A percentile compares a stretch with the other conserved stretches of the same genome.
Conservation (phyloP, 495 filamentous ascomycete genomes). For the Hyaloscypha hepaticicola region DNA sequence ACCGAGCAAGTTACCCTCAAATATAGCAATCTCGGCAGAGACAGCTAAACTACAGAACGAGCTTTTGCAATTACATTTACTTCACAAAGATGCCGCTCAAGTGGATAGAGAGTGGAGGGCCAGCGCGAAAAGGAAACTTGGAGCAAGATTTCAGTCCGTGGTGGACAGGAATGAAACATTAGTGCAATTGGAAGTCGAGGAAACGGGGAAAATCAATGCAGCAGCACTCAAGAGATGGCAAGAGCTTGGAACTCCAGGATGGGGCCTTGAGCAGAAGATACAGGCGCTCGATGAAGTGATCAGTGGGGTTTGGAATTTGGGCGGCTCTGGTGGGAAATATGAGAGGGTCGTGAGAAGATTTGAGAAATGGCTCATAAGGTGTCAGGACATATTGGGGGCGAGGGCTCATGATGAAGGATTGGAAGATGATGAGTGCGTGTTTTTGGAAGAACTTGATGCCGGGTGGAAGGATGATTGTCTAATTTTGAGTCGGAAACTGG, state of each 20-base stretch:
- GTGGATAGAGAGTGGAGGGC: conserved; percentile 43
- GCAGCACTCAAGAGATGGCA: conserved; percentile 41
- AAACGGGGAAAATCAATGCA: conserved; percentile 39
- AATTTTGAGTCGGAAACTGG: conserved; percentile 40
- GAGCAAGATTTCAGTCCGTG: conserved; percentile 40
- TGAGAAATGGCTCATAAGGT: conserved; percentile 48
- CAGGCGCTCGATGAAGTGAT: conserved; percentile 51
- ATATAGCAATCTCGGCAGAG: conserved; percentile 57
- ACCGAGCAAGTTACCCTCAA: conserved; percentile 51
- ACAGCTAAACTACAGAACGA: conserved; percentile 65
- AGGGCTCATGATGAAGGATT: conserved; percentile 33
- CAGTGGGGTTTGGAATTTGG: conserved; percentile 48
- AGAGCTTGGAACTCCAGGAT: conserved; percentile 27
- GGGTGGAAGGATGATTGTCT: conserved; percentile 46
- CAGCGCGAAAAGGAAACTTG: conserved; percentile 45
- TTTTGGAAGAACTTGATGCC: conserved; percentile 43
- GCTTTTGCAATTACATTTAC: conserved; percentile 67
- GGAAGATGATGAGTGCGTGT: conserved; percentile 32
- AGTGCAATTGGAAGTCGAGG: conserved; percentile 32
- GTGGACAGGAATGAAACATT: conserved; percentile 36
- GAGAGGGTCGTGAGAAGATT: conserved; percentile 46
- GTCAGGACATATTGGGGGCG: conserved; percentile 40
- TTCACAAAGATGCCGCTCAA: conserved; percentile 52
- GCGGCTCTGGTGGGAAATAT: conserved; percentile 50
- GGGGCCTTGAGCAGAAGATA: conserved; percentile 48